Evolutionary conservation across 805 yeast species (phyloP).

Genomic region (Wickerhamiella hasegawae): DNA sequence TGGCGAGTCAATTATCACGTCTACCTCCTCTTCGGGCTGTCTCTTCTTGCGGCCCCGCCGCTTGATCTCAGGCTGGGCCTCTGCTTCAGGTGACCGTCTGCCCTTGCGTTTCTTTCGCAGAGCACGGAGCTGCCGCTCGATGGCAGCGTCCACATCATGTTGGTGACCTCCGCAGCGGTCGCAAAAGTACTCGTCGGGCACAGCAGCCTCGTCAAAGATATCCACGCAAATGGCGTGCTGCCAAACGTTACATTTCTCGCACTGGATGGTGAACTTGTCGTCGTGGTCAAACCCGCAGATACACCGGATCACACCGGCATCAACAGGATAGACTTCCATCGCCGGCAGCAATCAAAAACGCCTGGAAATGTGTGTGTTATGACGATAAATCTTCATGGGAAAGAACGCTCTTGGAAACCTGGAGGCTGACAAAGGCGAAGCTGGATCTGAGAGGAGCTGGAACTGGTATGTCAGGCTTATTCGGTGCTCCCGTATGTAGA

Average conservation of each 20-base stretch:
- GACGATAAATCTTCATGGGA: no score
- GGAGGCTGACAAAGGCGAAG: no score
- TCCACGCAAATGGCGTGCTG: slow-evolving; percentile 95
- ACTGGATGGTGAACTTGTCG: slow-evolving; percentile 91
- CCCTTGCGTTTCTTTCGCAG: slow-evolving; percentile 6
- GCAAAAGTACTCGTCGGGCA: slow-evolving; percentile 71
- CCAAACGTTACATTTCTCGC: slow-evolving; percentile 92
- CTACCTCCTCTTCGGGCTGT: slow-evolving; percentile 1
- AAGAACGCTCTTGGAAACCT: no score
- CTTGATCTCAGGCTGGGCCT: slow-evolving; percentile 3
- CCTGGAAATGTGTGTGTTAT: no score
- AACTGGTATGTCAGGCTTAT: no score
- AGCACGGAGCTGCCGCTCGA: slow-evolving; percentile 23
- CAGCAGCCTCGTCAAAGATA: slow-evolving; percentile 51
- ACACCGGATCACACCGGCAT: slow-evolving; percentile 77
- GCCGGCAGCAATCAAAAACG: background rate
- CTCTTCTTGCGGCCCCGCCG: slow-evolving; percentile 4
- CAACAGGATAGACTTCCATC: slow-evolving; percentile 23
- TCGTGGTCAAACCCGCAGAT: slow-evolving; percentile 79
- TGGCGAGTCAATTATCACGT: slow-evolving; percentile 3
- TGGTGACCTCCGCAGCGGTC: slow-evolving; percentile 51
- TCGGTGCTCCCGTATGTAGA: no score
- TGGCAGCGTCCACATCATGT: slow-evolving; percentile 30
- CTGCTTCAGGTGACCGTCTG: slow-evolving; percentile 6
- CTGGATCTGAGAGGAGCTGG: no score